phyloP scores from a whole-genome alignment of 2,329 filamentous ascomycete genomes.

The Pyrenophora seminiperda region DNA sequence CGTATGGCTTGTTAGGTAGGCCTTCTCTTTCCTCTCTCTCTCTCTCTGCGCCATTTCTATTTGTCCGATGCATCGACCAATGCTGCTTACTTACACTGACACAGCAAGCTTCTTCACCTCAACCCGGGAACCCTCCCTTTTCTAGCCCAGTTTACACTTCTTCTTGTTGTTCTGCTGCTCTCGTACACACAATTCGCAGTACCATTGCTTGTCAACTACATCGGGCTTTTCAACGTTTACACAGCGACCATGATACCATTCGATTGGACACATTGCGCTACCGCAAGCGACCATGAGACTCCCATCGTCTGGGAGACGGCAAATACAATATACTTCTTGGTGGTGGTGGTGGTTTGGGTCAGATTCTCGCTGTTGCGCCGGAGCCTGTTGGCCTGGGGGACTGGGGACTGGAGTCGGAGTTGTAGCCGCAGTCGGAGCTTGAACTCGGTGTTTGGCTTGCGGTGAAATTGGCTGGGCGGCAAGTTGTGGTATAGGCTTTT shows the following conservation, averaged over 20 bases:
- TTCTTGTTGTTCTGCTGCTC: neutral
- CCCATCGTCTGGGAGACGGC: slow-evolving; percentile 8
- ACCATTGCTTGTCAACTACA: slow-evolving; percentile 1
- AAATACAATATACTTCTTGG: slow-evolving; percentile 1
- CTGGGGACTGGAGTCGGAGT: neutral
- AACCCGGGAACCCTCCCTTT: neutral
- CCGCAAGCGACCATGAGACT: slow-evolving; percentile 13
- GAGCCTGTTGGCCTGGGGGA: neutral
- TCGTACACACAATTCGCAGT: slow-evolving; percentile 3
- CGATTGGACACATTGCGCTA: slow-evolving; percentile 1
- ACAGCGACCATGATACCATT: slow-evolving; percentile 14
- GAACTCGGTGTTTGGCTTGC: neutral
- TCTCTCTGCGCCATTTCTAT: too few relatives aligned
- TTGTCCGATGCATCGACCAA: too few relatives aligned
- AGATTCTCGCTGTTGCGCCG: neutral
- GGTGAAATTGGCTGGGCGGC: neutral
- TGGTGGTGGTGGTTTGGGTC: neutral
- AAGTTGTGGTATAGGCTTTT: neutral
- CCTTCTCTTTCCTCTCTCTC: too few relatives aligned
- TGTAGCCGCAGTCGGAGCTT: neutral
- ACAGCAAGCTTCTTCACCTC: neutral
- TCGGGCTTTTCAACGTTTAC: neutral
- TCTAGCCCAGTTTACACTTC: neutral
- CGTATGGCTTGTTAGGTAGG: too few relatives aligned
- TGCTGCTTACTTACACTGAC: too few relatives aligned